A percentile compares a stretch with the other conserved stretches of the same genome.
Evolutionary conservation across 2,329 filamentous ascomycete genomes (phyloP).

Genomic region (Talaromyces sp.): DNA sequence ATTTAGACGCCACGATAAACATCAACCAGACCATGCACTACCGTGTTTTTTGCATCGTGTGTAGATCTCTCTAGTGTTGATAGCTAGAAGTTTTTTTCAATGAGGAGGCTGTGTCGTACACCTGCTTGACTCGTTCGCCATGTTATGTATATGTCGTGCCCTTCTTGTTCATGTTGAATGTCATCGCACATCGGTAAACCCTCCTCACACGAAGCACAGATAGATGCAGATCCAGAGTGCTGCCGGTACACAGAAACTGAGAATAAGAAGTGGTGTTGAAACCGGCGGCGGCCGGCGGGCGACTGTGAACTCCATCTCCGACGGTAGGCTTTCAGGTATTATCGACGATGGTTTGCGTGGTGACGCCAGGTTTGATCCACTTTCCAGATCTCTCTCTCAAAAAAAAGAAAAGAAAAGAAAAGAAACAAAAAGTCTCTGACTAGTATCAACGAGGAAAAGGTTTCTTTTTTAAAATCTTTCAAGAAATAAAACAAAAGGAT

Average conservation of each 20-base stretch:
- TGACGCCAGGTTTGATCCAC: background rate
- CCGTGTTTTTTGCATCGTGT: background rate
- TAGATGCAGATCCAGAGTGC: slow-evolving; percentile 11
- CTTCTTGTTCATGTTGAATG: background rate
- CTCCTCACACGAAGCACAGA: slow-evolving; percentile 9
- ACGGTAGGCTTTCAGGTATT: no score
- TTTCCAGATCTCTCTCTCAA: no score
- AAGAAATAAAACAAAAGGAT: background rate
- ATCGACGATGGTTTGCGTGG: background rate
- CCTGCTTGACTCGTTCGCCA: background rate
- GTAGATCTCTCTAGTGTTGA: background rate
- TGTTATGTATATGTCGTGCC: background rate
- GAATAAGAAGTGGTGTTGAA: slow-evolving; percentile 1
- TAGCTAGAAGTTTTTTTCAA: background rate
- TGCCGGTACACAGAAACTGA: slow-evolving; percentile 9
- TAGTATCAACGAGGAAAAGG: background rate
- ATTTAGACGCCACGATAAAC: background rate
- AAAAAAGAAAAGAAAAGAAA: no score
- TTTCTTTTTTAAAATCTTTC: background rate
- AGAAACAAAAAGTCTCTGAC: background rate
- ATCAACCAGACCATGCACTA: background rate
- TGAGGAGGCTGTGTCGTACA: background rate
- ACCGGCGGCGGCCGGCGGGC: background rate
- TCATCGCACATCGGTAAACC: background rate
- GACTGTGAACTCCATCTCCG: slow-evolving; percentile 2